Evolutionary conservation across 1,284 basidiomycete genomes (phyloP), one percentile per base, ranked within the genome.

Genomic region (Heliocybe sulcata): DNA sequence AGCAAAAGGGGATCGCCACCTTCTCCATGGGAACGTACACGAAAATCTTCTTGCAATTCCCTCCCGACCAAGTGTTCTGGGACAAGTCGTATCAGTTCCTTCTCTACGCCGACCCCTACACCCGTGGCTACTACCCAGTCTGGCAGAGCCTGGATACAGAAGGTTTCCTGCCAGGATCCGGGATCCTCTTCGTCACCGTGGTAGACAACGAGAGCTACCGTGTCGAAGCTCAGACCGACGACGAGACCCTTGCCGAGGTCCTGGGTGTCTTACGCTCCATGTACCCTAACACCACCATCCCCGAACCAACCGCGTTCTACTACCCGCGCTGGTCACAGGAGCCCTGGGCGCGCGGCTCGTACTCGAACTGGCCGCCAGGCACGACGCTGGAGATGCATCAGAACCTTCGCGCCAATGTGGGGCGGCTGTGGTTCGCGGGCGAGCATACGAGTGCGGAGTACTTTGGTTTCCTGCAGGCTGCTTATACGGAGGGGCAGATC

Each of bases 11-110:
- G 1, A 82, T 88, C 51, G 77, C 82, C 25, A 79, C 77, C 51
- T 79, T 87, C 65, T 73, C 75, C 8, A 86, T 87, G 85, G 83
- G 77, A 29, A 53, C 67, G 58, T 88, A 85, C 61, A 86, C 85
- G 2, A 88, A 87, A 67, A 85, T 88, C 51, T 88, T 87, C 66
- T 61, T 87, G 48, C 75, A 82, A 57, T 88, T 87, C 61, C 73
- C 79, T 0, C 61, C 76, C 54, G 82, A 81, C 38, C 88, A 22
- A 45, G 38, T 42, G 8, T 42, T 42, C 38, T 42, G 38, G 38
- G 38, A 42, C 16, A 42, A 52, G 53, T 22, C 12, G 23, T 42
- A 16, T 9, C 57, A 87, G 82, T 79, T 82, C 68, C 80, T 71
- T 8, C 65, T 88, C 12, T 87, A 86, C 61, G 85, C 86, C 6